Percentiles rank a stretch among this genome's conserved stretches.
Conservation (phyloP, 108 stramenopile species). For the Skeletonema potamos region DNA sequence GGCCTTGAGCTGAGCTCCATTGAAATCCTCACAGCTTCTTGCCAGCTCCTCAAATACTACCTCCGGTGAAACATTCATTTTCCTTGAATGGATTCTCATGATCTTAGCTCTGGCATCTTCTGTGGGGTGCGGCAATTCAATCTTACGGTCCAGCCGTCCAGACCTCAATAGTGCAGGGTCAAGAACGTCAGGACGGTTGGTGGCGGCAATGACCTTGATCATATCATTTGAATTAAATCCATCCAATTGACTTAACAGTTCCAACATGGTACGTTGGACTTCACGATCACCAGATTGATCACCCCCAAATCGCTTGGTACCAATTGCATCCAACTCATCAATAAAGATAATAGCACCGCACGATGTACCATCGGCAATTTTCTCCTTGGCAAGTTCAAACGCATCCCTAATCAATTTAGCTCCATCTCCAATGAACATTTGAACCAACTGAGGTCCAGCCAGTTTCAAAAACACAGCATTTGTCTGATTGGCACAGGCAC, state of each 20-base stretch:
- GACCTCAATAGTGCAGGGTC: conserved; percentile 98
- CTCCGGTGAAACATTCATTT: conserved; percentile 89
- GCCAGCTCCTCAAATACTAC: conserved; percentile 97
- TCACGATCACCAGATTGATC: conserved; percentile 98
- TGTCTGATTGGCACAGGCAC: conserved; percentile 99
- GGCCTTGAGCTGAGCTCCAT: conserved; percentile 97
- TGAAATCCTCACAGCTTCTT: conserved; percentile 96
- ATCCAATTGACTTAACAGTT: conserved; percentile 97
- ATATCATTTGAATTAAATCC: conserved; percentile 97
- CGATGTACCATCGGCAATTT: conserved; percentile 76
- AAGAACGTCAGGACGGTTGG: conserved; percentile 96
- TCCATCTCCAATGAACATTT: conserved; percentile 99
- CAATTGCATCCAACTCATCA: conserved; percentile 99
- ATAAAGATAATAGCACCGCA: conserved; percentile 96
- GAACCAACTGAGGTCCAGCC: conserved; percentile 98
- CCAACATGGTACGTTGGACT: conserved; percentile 99
- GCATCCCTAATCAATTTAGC: conserved; percentile 99
- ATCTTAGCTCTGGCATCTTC: conserved; percentile 95
- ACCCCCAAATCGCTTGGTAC: conserved; percentile 98
- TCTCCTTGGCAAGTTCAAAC: conserved; percentile 97
- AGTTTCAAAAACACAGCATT: conserved; percentile 99
- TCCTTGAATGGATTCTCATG: conserved; percentile 92
- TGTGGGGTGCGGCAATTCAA: conserved; percentile 97
- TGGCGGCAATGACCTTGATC: conserved; percentile 99
- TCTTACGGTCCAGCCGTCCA: conserved; percentile 97